Evolutionary conservation across 2,329 filamentous ascomycete species (phyloP).

Genomic region (Botrytis squamosa): DNA sequence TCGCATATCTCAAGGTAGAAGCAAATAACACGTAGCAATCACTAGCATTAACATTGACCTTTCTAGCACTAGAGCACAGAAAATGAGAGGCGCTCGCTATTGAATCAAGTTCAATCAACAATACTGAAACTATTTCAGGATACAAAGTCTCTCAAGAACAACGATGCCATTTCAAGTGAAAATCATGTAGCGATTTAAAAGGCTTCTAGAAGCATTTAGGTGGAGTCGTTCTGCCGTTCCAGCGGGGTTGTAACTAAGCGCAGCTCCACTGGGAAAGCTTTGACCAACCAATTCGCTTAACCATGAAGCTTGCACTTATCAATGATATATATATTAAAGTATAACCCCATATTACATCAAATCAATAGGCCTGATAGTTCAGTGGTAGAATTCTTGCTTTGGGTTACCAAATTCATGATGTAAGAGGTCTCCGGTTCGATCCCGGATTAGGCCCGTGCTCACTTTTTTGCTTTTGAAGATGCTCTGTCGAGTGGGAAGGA

Average conservation of each 20-base stretch:
- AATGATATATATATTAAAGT: too few species aligned
- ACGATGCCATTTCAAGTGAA: not conserved
- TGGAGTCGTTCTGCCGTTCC: not conserved
- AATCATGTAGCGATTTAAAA: not conserved
- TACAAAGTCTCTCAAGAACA: not conserved
- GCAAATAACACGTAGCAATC: not conserved
- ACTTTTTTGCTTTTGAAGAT: not conserved
- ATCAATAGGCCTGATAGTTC: not conserved
- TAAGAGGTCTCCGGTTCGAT: not conserved
- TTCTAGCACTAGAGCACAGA: not conserved
- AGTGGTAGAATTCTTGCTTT: conserved; percentile 4
- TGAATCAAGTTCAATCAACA: not conserved
- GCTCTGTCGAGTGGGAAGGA: not conserved
- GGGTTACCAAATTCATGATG: not conserved
- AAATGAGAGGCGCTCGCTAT: not conserved
- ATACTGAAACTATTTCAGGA: not conserved
- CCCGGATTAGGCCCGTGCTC: not conserved
- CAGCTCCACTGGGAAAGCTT: not conserved
- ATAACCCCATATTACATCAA: accelerated
- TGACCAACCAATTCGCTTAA: not conserved
- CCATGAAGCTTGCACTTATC: accelerated
- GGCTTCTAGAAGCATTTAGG: not conserved
- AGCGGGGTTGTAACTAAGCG: not conserved
- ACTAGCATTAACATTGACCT: not conserved
- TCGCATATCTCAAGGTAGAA: not conserved